Conservation (phyloP, 768 basidiomycete genomes). For the Macrolepiota dolichaula region DNA sequence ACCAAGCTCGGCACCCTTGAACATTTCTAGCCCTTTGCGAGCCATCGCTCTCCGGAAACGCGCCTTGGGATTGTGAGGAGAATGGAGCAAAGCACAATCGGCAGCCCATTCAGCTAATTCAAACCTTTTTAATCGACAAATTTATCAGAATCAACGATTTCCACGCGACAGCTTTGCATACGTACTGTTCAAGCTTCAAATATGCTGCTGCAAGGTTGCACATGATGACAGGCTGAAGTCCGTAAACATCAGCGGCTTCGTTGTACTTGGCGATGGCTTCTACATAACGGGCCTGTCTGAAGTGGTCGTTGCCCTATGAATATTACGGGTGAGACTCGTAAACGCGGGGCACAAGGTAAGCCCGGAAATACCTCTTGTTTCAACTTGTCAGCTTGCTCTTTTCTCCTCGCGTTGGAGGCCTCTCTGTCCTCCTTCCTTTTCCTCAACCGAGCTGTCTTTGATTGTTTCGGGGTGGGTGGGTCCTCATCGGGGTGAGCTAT, state of each 20-base stretch:
- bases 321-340: neutral
- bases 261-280: slow-evolving; percentile 26
- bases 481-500: too few species aligned
- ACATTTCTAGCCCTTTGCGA: slow-evolving; percentile 23
- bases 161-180: neutral
- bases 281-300: slow-evolving; percentile 26
- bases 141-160: neutral
- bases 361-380: slow-evolving; percentile 13
- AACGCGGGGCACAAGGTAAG: neutral
- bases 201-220: slow-evolving; percentile 34
- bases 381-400: slow-evolving; percentile 11
- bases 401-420: neutral
- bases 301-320: slow-evolving; percentile 29
- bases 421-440: neutral
- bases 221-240: slow-evolving; percentile 29
- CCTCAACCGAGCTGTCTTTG: neutral
- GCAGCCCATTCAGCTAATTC: slow-evolving; percentile 31
- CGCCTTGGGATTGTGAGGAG: slow-evolving; percentile 32
- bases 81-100: slow-evolving; percentile 27
- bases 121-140: slow-evolving; percentile 20
- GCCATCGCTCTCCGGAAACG: slow-evolving; percentile 37
- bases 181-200: slow-evolving; percentile 30
- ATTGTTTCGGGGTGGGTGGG: too few species aligned
- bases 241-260: slow-evolving; percentile 23
- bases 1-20: slow-evolving; percentile 27